A percentile compares a stretch with the other conserved stretches of the same genome.
Evolutionary conservation across 805 yeast genomes (phyloP).

Genomic region (Wickerhamiella nectarea): DNA sequence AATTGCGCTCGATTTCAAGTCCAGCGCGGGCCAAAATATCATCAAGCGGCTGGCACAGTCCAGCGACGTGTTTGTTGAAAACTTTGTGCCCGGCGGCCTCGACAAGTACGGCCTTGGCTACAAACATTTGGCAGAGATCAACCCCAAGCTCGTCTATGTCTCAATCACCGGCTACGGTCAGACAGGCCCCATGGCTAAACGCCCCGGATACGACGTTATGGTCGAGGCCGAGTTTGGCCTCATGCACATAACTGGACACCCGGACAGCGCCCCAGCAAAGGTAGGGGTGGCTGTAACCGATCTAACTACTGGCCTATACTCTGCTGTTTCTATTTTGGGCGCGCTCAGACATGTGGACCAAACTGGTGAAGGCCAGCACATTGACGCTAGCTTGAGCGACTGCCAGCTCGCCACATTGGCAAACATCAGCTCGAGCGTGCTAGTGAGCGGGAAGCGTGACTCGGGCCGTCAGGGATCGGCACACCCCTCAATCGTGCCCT

Average conservation of each 20-base stretch:
- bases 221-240: conserved; percentile 34
- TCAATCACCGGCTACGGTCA: conserved; percentile 33
- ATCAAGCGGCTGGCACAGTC: conserved; percentile 21
- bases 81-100: conserved; percentile 29
- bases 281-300: conserved; percentile 35
- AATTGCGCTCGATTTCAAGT: conserved; percentile 28
- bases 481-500: conserved; percentile 32
- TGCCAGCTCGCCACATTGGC: conserved; percentile 31
- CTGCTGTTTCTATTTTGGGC: conserved; percentile 28
- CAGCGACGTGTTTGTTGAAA: conserved; percentile 30
- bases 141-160: conserved; percentile 26
- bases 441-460: conserved; percentile 29
- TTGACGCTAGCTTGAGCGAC: conserved; percentile 29
- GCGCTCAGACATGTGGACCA: conserved; percentile 25
- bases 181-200: conserved; percentile 28
- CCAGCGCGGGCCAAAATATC: conserved; percentile 25
- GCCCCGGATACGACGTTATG: conserved; percentile 35
- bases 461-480: conserved; percentile 31
- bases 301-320: conserved; percentile 30
- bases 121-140: conserved; percentile 19
- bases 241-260: conserved; percentile 33
- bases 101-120: conserved; percentile 28
- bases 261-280: conserved; percentile 30
- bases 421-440: conserved; percentile 29
- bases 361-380: conserved; percentile 29